Evolutionary conservation across 1,284 basidiomycete genomes (phyloP), one percentile per base, ranked within the genome.

Genomic region (Fomitiporia mediterranea): DNA sequence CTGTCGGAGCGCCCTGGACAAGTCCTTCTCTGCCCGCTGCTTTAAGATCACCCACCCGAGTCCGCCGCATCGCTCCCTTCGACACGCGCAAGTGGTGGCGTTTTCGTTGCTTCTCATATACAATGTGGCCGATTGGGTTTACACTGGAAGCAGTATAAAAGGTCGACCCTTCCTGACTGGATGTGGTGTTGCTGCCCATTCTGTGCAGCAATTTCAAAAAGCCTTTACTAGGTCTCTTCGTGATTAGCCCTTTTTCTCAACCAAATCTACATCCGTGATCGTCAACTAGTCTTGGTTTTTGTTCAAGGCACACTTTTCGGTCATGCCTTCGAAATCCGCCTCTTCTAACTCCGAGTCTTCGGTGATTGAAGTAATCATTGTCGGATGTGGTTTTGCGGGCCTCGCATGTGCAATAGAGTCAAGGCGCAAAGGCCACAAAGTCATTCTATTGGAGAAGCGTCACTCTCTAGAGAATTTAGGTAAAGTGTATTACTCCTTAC

Each of bases 331-430:
- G 9, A 28, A 49, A 34, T 55, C 46, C 0, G 21, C n/a, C 21
- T 7, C 27, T 25, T 17, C 37, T 49, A 17, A 39, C 17, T 23
- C 44, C 19, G 34, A 27, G 9, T 43, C 61, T 0, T 59, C 62
- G 2, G 57, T 34, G 3, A 53, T 63, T 43, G 57, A 53, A 21
- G 56, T 64, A 6, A 58, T 68, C 23, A 39, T 67, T 27, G 62
- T 69, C 2, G 68, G 68, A 13, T 68, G 64, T 17, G 67, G 68
- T 9, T 68, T 66, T 51, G 68, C 63, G 7, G 68, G 68, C 5
- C 58, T 71, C 1, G 65, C 64, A 1, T 68, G 68, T 46, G 68
- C 68, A 8, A 65, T 71, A 28, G 68, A 66, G 55, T 67, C 61
- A 11, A 62, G 63, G 19, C 59, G 63, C 15, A 68, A 69, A 51